phyloP scores from a whole-genome alignment of 169 alveolate species.

The Plasmodium inui region DNA sequence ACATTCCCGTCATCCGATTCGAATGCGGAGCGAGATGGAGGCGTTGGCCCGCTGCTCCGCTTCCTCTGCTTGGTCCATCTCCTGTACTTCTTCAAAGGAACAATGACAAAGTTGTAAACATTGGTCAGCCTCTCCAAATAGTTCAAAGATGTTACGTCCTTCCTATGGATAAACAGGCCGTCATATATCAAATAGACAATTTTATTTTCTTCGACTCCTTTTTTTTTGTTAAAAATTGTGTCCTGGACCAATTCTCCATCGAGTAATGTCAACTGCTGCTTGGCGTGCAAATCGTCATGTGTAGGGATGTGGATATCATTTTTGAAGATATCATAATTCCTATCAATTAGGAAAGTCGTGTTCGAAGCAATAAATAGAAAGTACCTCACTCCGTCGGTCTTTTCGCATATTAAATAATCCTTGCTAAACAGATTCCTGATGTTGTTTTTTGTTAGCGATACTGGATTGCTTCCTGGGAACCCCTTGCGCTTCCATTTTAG shows the following conservation, averaged over 20 bases:
- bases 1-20: background rate
- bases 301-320: conserved; percentile 87
- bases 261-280: conserved; percentile 90
- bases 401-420: conserved; percentile 93
- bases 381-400: conserved; percentile 92
- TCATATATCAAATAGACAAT: conserved; percentile 87
- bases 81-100: conserved; percentile 75
- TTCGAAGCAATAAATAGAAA: conserved; percentile 90
- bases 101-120: conserved; percentile 82
- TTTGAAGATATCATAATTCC: conserved; percentile 88
- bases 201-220: conserved; percentile 50
- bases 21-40: background rate
- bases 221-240: conserved; percentile 27
- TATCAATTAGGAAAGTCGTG: conserved; percentile 88
- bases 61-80: background rate
- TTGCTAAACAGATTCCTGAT: conserved; percentile 78
- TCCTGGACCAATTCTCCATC: conserved; percentile 93
- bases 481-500: conserved; percentile 90
- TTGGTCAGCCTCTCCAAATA: conserved; percentile 87
- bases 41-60: background rate
- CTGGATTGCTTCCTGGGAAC: conserved; percentile 93
- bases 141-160: conserved; percentile 82
- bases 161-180: conserved; percentile 88
- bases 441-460: conserved; percentile 84
- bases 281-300: conserved; percentile 79